Base-by-base conservation (phyloP, 352 stramenopile species). In the Pythium aphanidermatum region DNA sequence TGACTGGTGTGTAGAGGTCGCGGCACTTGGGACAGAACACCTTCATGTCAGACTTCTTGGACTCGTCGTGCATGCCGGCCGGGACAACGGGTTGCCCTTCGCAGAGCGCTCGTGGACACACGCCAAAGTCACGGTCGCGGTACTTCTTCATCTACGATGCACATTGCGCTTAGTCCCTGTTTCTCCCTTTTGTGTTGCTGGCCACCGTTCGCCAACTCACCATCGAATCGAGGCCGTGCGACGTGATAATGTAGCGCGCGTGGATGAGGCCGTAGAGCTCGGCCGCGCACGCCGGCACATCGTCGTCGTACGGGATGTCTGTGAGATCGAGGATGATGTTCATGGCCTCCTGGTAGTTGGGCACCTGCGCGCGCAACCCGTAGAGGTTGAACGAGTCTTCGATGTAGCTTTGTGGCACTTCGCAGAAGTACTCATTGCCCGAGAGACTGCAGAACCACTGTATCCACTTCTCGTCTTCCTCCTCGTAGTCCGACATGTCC, bases 331-430 rank as follows among this genome's bases (percentile, higher is more conserved):
- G 69, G 52, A 96, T 96, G 43, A 96, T 95, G 67, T 96, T 95
- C 50, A 96, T 71, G 36, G 83, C 87, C 34, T 94, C 82, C 56
- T 89, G 81, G 63, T 90, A 96, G 60, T 96, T 91, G 53, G 77
- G 82, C 49, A 95, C 79, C 54, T 93, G 80, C 47, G 85, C 81
- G 33, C 86, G 78, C 28, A 96, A 65, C 9, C 86, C 86, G 59
- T 96, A 96, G 52, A 96, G 75, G 63, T 96, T 96, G 69, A 96
- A 96, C 55, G 79, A 94, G 74, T 96, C 86, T 66, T 96, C 86
- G 62, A 96, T 96, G 82, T 96, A 96, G 64, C 80, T 91, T 55
- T 83, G 68, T 44, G 88, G 80, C 46, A 96, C 83, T 54, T 96
- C 85, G 61, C 86, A 96, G 55, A 96, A 95, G 74, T 90, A 71